Conservation (phyloP, 352 stramenopile species). For the Phytopythium boreale region DNA sequence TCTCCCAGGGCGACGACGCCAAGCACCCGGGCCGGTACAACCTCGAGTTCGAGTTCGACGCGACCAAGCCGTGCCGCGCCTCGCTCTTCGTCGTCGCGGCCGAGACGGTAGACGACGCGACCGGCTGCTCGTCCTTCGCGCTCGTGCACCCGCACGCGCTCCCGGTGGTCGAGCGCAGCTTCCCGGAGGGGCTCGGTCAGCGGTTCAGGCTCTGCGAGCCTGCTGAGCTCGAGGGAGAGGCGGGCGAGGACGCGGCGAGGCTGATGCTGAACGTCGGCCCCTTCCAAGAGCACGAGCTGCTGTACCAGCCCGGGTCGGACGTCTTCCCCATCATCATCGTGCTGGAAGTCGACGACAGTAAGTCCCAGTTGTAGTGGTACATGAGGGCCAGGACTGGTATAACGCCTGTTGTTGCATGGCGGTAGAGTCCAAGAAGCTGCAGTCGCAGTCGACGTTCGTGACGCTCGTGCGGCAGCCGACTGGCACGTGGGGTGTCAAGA, state of each 20-base stretch:
- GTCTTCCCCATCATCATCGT: constrained; percentile 70
- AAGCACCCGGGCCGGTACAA: constrained; percentile 20
- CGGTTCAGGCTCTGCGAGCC: constrained; percentile 29
- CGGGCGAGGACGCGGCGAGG: constrained; percentile 13
- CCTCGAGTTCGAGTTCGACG: constrained; percentile 78
- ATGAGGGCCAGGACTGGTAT: constrained; percentile 2
- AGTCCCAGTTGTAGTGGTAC: neutral
- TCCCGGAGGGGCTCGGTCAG: constrained; percentile 48
- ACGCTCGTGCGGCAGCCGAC: constrained; percentile 54
- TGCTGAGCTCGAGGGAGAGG: constrained; percentile 18
- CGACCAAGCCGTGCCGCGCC: constrained; percentile 67
- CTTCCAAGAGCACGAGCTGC: constrained; percentile 37
- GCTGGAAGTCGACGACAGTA: constrained; percentile 59
- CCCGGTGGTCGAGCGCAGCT: constrained; percentile 37
- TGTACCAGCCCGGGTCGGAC: constrained; percentile 36
- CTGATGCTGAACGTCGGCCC: constrained; percentile 44
- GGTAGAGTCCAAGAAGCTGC: constrained; percentile 29
- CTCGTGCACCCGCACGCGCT: constrained; percentile 44
- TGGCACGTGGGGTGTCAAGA: constrained; percentile 53
- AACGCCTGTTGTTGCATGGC: constrained; percentile 7
- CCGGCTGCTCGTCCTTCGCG: constrained; percentile 54
- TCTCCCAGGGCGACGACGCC: constrained; percentile 23
- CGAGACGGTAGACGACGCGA: constrained; percentile 70
- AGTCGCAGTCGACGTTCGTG: constrained; percentile 78
- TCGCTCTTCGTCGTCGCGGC: constrained; percentile 58